These are phyloP conservation scores for Exophiala oligosperma DNA, from an alignment of 2,329 filamentous ascomycete species.

Conservation along the genomic window DNA sequence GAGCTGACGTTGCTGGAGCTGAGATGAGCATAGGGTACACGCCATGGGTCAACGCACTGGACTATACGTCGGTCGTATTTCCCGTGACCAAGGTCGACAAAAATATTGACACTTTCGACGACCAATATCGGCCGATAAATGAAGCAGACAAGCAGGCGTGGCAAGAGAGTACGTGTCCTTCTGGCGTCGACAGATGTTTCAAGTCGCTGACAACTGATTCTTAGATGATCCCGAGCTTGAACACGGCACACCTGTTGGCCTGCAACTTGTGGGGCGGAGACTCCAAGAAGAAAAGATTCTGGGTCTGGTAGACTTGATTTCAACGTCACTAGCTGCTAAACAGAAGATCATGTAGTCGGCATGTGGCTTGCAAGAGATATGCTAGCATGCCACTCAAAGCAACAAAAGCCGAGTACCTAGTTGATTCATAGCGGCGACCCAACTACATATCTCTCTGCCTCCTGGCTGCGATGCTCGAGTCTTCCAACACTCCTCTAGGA, in stretches of 20 bases:
- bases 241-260: slow-evolving; percentile 26
- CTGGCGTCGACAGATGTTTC: background rate
- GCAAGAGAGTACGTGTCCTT: slow-evolving; percentile 36
- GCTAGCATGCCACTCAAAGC: background rate
- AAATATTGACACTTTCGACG: slow-evolving; percentile 37
- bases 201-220: slow-evolving; percentile 1
- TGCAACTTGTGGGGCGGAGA: slow-evolving; percentile 26
- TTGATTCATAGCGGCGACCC: slow-evolving; percentile 2
- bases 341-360: background rate
- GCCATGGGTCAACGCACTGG: slow-evolving; percentile 63
- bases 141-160: slow-evolving; percentile 49
- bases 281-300: slow-evolving; percentile 27
- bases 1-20: slow-evolving; percentile 38
- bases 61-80: slow-evolving; percentile 64
- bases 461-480: slow-evolving; percentile 4
- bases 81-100: slow-evolving; percentile 53
- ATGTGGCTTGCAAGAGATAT: background rate
- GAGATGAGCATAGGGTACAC: slow-evolving; percentile 35
- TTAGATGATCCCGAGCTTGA: slow-evolving; percentile 27
- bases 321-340: background rate
- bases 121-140: slow-evolving; percentile 40
- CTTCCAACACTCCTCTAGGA: slow-evolving; percentile 7
- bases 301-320: background rate
- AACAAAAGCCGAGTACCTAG: slow-evolving; percentile 1
- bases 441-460: background rate